These are phyloP conservation scores for Sporothrix luriei DNA, from an alignment of 2,329 filamentous ascomycete species.

Conservation along the genomic window DNA sequence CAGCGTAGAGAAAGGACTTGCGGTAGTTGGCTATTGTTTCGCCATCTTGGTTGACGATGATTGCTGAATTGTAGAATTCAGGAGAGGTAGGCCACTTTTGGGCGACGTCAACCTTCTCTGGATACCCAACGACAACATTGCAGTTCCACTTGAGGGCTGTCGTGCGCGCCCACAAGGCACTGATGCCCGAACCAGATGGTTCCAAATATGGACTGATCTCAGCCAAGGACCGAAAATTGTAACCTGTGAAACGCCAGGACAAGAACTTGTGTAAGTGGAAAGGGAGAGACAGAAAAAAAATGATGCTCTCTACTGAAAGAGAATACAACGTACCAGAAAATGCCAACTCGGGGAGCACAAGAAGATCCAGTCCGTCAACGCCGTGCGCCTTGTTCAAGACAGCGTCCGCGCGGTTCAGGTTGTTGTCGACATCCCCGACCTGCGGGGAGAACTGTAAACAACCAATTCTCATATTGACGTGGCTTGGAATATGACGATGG, in stretches of 20 bases:
- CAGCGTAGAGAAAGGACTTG: conserved; percentile 61
- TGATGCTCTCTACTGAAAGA: neutral
- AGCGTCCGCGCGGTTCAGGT: conserved; percentile 67
- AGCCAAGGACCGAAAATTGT: conserved; percentile 72
- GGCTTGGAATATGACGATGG: neutral
- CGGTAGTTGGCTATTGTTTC: conserved; percentile 64
- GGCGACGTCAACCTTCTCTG: conserved; percentile 63
- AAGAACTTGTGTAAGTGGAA: neutral
- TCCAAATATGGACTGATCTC: conserved; percentile 72
- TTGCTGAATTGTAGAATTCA: conserved; percentile 59
- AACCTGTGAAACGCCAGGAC: conserved; percentile 53
- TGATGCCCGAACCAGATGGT: conserved; percentile 64
- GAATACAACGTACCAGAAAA: conserved; percentile 61
- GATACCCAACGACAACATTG: conserved; percentile 71
- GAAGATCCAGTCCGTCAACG: conserved; percentile 66
- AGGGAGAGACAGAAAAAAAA: neutral
- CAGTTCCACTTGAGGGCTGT: conserved; percentile 68
- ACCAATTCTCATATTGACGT: conserved; percentile 39
- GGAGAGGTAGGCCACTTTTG: conserved; percentile 54
- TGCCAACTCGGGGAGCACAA: conserved; percentile 75
- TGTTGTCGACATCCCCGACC: conserved; percentile 70
- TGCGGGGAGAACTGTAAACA: conserved; percentile 73
- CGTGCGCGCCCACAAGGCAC: conserved; percentile 69
- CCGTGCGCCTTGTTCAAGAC: conserved; percentile 59
- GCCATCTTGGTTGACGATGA: conserved; percentile 61